These are phyloP conservation scores for Lachnellula willkommii DNA, from an alignment of 2,329 filamentous ascomycete genomes.

Conservation along the genomic window DNA sequence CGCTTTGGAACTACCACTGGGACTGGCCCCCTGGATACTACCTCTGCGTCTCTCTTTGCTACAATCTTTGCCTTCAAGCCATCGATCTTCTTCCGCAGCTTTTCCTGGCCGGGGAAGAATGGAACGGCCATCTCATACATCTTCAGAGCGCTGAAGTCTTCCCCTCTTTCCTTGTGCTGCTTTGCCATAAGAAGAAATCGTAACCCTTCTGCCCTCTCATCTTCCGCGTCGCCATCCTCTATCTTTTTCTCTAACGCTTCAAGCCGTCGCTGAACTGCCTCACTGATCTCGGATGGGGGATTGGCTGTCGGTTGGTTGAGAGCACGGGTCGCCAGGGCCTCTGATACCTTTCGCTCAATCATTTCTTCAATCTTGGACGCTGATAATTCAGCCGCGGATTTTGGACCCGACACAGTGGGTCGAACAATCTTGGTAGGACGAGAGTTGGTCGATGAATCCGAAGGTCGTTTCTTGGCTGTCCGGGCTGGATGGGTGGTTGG, in stretches of 20 bases:
- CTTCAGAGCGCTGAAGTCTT: conserved; percentile 69
- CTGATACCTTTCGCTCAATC: conserved; percentile 85
- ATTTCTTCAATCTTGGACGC: conserved; percentile 80
- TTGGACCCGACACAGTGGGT: conserved; percentile 23
- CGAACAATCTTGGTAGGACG: conserved; percentile 47
- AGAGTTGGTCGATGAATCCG: conserved; percentile 25
- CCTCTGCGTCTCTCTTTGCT: conserved; percentile 31
- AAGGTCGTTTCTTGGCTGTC: conserved; percentile 34
- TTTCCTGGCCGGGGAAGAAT: conserved; percentile 80
- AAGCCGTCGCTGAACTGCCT: conserved; percentile 73
- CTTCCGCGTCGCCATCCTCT: conserved; percentile 59
- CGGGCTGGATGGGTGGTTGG: conserved; percentile 19
- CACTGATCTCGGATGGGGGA: conserved; percentile 52
- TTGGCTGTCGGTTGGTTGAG: conserved; percentile 48
- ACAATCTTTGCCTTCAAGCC: conserved; percentile 51
- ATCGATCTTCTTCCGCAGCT: conserved; percentile 66
- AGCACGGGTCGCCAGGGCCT: conserved; percentile 75
- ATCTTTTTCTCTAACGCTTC: conserved; percentile 85
- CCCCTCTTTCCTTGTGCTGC: conserved; percentile 79
- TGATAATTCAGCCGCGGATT: conserved; percentile 45
- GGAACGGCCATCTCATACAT: conserved; percentile 83
- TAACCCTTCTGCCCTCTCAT: conserved; percentile 73
- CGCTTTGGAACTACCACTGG: conserved; percentile 11
- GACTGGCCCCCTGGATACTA: conserved; percentile 1
- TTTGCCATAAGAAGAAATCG: conserved; percentile 86